Percentiles rank a stretch among this genome's conserved stretches.
Evolutionary conservation across 2,329 filamentous ascomycete species (phyloP).

Genomic region (Dothistroma septosporum): DNA sequence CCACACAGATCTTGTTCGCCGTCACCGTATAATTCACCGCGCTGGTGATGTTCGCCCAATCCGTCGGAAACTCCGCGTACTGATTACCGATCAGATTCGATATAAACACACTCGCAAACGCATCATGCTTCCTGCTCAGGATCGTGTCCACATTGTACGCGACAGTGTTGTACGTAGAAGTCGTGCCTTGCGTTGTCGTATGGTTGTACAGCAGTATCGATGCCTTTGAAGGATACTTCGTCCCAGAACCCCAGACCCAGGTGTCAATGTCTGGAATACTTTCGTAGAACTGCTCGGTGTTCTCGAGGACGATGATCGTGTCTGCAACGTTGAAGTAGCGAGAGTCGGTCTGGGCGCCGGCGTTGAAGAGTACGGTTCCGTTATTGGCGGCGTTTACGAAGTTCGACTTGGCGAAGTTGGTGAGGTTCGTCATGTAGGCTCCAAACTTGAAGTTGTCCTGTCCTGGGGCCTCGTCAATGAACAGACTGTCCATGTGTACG

Average conservation of each 20-base stretch:
- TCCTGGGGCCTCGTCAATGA: constrained; percentile 10
- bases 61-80: neutral
- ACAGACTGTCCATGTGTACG: constrained; percentile 9
- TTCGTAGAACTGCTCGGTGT: constrained; percentile 5
- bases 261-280: constrained; percentile 5
- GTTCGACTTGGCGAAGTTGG: neutral
- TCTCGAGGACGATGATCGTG: constrained; percentile 9
- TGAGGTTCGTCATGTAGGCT: constrained; percentile 9
- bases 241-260: constrained; percentile 1
- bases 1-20: neutral
- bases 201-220: constrained; percentile 2
- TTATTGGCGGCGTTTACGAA: neutral
- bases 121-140: constrained; percentile 1
- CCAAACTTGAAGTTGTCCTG: constrained; percentile 1
- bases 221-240: neutral
- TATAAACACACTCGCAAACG: constrained; percentile 2
- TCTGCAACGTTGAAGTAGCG: constrained; percentile 11
- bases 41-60: neutral
- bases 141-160: constrained; percentile 4
- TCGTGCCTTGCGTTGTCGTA: constrained; percentile 1
- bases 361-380: constrained; percentile 9
- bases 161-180: neutral
- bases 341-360: constrained; percentile 5
- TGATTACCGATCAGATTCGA: neutral
- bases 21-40: neutral